phyloP scores from a whole-genome alignment of 306 rosid species.

The Vigna trinervia region DNA sequence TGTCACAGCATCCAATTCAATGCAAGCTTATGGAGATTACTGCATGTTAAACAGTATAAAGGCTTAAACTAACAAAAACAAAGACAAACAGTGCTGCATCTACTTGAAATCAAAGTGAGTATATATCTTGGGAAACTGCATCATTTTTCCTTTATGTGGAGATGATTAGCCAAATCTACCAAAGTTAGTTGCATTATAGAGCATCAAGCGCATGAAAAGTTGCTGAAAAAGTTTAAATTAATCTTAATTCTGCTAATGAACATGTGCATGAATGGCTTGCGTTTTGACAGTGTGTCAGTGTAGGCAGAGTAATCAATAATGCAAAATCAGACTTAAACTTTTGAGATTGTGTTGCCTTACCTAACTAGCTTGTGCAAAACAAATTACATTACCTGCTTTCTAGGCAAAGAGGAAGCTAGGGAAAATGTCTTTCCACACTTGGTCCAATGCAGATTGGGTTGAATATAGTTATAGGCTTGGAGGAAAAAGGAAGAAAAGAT shows the following conservation, averaged over 20 bases:
- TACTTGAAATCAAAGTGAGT: slow-evolving; percentile 20
- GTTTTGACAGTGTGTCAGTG: slow-evolving; percentile 3
- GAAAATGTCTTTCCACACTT: slow-evolving; percentile 20
- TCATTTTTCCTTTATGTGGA: slow-evolving; percentile 17
- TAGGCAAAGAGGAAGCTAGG: slow-evolving; percentile 19
- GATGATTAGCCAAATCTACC: slow-evolving; percentile 10
- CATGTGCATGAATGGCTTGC: slow-evolving; percentile 38
- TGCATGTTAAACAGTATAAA: slow-evolving; percentile 36
- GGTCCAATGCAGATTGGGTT: slow-evolving; percentile 23
- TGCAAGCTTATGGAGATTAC: slow-evolving; percentile 31
- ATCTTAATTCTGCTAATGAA: slow-evolving; percentile 29
- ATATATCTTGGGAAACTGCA: slow-evolving; percentile 13
- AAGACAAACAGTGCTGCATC: slow-evolving; percentile 33
- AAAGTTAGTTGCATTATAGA: background rate
- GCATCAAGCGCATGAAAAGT: slow-evolving; percentile 36
- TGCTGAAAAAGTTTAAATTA: slow-evolving; percentile 20
- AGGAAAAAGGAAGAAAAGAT: slow-evolving; percentile 22
- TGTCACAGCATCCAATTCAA: slow-evolving; percentile 42
- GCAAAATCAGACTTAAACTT: slow-evolving; percentile 24
- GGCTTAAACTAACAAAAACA: slow-evolving; percentile 24
- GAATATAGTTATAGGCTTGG: slow-evolving; percentile 37
- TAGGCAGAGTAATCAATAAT: background rate
- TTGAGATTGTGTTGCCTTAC: slow-evolving; percentile 6
- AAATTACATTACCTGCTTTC: slow-evolving; percentile 38
- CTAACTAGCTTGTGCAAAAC: background rate